Evolutionary conservation across 2,329 filamentous ascomycete genomes (phyloP), one percentile per base, ranked within the genome.

Genomic region (Metarhizium robertsii): DNA sequence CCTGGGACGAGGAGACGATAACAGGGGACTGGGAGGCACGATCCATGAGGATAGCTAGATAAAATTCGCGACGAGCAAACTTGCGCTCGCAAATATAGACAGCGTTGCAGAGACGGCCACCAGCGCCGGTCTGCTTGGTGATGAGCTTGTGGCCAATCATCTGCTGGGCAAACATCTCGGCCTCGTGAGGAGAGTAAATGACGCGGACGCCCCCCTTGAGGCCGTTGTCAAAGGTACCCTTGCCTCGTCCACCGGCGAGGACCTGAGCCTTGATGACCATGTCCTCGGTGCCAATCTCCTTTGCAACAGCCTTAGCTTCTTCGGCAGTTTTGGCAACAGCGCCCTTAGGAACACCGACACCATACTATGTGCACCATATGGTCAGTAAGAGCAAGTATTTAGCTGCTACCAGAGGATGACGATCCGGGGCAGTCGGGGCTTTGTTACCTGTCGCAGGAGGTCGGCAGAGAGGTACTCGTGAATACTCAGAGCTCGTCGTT

Each of bases 211-310:
- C 94, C 68, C 94, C 94, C 83, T 99, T 99, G 72, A 99, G 86
- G 67, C 94, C 94, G 76, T 96, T 97, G 79, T 96, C 91, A 71
- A 99, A 99, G 66, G 85, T 87, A 65, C 94, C 94, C 82, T 99
- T 99, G 77, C 94, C 94, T 79, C 94, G 88, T 62, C 94, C 94
- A 76, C 94, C 94, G 60, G 94, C 94, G 61, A 99, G 88, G 59
- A 99, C 94, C 80, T 99, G 94, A 60, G 94, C 94, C 84, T 99
- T 99, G 83, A 99, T 97, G 66, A 99, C 94, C 85, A 96, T 92
- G 74, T 99, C 94, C 71, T 95, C 92, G 67, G 82, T 87, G 79
- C 90, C 88, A 69, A 99, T 94, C 63, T 86, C 79, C 78, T 92
- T 92, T 57, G 94, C 94, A 68, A 97, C 83, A 66, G 84, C 79